Conservation (phyloP, 1,139 yeast species). For the Scheffersomyces stambukii region DNA sequence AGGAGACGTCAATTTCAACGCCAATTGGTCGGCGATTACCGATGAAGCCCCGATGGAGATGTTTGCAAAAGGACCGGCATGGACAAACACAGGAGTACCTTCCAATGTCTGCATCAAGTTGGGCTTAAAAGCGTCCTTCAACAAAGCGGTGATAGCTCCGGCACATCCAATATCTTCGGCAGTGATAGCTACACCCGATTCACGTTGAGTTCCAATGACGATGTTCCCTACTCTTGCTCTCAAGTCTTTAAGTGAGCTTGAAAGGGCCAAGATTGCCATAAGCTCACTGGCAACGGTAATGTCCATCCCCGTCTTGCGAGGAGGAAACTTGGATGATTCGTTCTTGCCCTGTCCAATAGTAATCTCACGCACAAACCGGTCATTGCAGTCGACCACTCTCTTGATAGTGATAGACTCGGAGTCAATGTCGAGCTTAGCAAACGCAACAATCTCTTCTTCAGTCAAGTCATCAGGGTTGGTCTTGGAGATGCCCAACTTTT, state of each 20-base stretch:
- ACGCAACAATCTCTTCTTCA: slow-evolving; percentile 56
- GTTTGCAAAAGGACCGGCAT: slow-evolving; percentile 85
- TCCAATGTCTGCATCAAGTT: slow-evolving; percentile 82
- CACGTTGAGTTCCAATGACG: slow-evolving; percentile 62
- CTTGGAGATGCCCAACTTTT: slow-evolving; percentile 60
- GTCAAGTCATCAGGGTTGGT: slow-evolving; percentile 67
- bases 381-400: slow-evolving; percentile 79
- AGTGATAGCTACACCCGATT: slow-evolving; percentile 62
- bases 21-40: slow-evolving; percentile 71
- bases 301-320: slow-evolving; percentile 74
- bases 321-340: slow-evolving; percentile 59
- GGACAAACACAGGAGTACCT: slow-evolving; percentile 82
- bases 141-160: slow-evolving; percentile 74
- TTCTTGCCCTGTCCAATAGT: slow-evolving; percentile 77
- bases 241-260: slow-evolving; percentile 62
- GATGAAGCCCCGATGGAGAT: slow-evolving; percentile 84
- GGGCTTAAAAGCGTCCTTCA: slow-evolving; percentile 81
- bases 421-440: slow-evolving; percentile 66
- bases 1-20: slow-evolving; percentile 58
- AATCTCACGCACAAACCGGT: slow-evolving; percentile 69
- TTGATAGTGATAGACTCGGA: slow-evolving; percentile 72
- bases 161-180: slow-evolving; percentile 79
- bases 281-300: slow-evolving; percentile 79
- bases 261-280: slow-evolving; percentile 77
- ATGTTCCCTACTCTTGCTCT: slow-evolving; percentile 66